Conservation (phyloP, 1,139 yeast genomes). For the Debaryomycetaceae sp. region DNA sequence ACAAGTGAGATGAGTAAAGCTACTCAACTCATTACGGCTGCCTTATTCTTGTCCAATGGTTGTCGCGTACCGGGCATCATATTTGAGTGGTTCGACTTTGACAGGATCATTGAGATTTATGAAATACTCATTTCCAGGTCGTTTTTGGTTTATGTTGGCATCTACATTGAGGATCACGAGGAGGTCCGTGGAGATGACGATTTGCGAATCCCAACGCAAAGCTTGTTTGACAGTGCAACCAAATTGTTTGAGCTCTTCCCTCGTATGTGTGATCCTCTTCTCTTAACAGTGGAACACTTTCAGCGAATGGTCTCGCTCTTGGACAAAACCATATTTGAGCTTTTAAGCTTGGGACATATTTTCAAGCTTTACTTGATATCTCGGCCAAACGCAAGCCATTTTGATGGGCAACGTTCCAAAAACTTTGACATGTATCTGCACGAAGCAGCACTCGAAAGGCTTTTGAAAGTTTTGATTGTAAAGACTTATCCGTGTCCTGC, state of each 20-base stretch:
- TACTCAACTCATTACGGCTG: neutral
- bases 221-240: neutral
- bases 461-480: too few species aligned
- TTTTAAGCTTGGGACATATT: too few species aligned
- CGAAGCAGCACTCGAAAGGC: too few species aligned
- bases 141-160: neutral
- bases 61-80: neutral
- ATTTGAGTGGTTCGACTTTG: neutral
- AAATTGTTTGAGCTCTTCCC: neutral
- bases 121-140: neutral
- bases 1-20: neutral
- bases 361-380: too few species aligned
- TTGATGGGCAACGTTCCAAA: too few species aligned
- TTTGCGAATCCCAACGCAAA: neutral
- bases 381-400: too few species aligned
- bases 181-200: neutral
- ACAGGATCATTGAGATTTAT: neutral
- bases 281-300: neutral
- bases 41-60: neutral
- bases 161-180: neutral
- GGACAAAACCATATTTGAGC: too few species aligned
- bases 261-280: neutral
- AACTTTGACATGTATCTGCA: too few species aligned
- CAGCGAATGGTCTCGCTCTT: neutral
- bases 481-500: too few species aligned